These are phyloP conservation scores for Spathaspora sp. DNA, from an alignment of 1,139 yeast species.

Conservation along the genomic window DNA sequence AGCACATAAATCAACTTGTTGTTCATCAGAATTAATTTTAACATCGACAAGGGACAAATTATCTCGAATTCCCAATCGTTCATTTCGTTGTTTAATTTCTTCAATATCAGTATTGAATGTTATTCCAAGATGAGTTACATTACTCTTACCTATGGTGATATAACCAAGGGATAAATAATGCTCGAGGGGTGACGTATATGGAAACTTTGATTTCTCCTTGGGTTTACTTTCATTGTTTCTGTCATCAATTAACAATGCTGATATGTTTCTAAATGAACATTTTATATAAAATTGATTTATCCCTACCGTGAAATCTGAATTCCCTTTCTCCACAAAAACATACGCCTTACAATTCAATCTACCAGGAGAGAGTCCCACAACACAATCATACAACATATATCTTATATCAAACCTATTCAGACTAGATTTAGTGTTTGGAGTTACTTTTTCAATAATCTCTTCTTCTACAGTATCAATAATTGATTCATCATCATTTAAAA, in stretches of 20 bases:
- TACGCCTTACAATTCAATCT: slow-evolving; percentile 53
- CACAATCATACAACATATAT: slow-evolving; percentile 49
- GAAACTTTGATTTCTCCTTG: slow-evolving; percentile 8
- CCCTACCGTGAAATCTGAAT: slow-evolving; percentile 44
- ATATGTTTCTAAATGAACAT: slow-evolving; percentile 45
- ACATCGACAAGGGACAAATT: slow-evolving; percentile 37
- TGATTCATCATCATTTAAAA: slow-evolving; percentile 21
- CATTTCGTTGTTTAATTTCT: slow-evolving; percentile 20
- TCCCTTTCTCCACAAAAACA: slow-evolving; percentile 52
- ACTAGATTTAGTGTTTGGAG: slow-evolving; percentile 11
- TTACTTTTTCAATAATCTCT: slow-evolving; percentile 15
- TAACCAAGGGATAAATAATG: slow-evolving; percentile 33
- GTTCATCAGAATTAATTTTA: slow-evolving; percentile 48
- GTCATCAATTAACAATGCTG: slow-evolving; percentile 61
- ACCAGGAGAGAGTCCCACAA: slow-evolving; percentile 59
- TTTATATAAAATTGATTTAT: slow-evolving; percentile 34
- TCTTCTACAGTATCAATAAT: slow-evolving; percentile 18
- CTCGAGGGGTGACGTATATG: slow-evolving; percentile 15
- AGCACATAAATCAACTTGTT: slow-evolving; percentile 68
- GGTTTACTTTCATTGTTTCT: slow-evolving; percentile 25
- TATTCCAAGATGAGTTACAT: slow-evolving; percentile 41
- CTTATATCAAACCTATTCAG: slow-evolving; percentile 33
- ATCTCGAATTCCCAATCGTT: slow-evolving; percentile 20
- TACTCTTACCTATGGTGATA: slow-evolving; percentile 44
- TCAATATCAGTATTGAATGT: slow-evolving; percentile 31